phyloP scores from a whole-genome alignment of 257 asterid species.

The Salvia splendens region DNA sequence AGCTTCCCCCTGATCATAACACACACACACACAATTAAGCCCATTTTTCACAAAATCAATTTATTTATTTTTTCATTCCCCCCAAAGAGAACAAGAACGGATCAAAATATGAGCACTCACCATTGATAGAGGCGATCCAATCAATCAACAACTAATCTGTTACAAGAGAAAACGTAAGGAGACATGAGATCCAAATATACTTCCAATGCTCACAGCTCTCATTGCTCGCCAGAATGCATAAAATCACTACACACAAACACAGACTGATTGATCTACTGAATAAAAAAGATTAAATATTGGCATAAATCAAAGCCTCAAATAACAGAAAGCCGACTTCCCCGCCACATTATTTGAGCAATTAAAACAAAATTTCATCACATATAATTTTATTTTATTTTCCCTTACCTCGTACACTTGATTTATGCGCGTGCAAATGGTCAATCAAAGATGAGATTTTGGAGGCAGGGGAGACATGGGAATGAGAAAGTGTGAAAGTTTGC shows the following conservation, averaged over 20 bases:
- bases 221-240: slow-evolving; percentile 16
- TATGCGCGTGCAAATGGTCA: background rate
- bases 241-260: background rate
- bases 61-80: background rate
- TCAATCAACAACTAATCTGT: slow-evolving; percentile 49
- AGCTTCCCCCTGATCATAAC: slow-evolving; percentile 80
- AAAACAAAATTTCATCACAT: slow-evolving; percentile 13
- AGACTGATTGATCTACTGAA: slow-evolving; percentile 5
- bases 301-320: background rate
- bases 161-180: slow-evolving; percentile 22
- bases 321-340: slow-evolving; percentile 25
- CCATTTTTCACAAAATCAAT: background rate
- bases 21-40: slow-evolving; percentile 33
- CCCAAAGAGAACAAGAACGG: slow-evolving; percentile 17
- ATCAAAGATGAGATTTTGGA: background rate
- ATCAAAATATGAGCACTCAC: slow-evolving; percentile 56
- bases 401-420: slow-evolving; percentile 16
- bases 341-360: slow-evolving; percentile 26
- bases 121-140: slow-evolving; percentile 52
- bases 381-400: background rate
- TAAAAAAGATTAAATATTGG: background rate
- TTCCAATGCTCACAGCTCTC: slow-evolving; percentile 27
- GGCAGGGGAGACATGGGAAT: slow-evolving; percentile 21
- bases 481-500: slow-evolving; percentile 10
- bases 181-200: slow-evolving; percentile 32